Evolutionary conservation across 2,329 filamentous ascomycete genomes (phyloP).

Genomic region (Fusarium ramigenum): DNA sequence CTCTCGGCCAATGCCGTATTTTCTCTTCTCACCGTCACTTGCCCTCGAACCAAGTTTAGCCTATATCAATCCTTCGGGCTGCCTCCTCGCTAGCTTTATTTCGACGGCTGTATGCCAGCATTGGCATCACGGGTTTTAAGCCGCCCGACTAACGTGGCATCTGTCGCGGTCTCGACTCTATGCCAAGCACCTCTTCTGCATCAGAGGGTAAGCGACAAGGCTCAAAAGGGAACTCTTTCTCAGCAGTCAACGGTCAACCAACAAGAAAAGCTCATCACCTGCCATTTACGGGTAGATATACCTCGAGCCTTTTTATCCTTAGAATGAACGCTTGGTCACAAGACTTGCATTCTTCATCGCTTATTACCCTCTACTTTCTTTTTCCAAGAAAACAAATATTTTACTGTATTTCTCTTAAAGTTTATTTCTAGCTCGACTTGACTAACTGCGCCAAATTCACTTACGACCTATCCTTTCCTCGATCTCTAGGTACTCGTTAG

Average conservation of each 20-base stretch:
- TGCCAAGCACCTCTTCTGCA: background rate
- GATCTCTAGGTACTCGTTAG: fast-evolving
- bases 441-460: fast-evolving
- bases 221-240: background rate
- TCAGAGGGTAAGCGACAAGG: fast-evolving
- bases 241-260: fast-evolving
- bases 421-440: too few relatives aligned
- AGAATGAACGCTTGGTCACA: background rate
- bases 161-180: background rate
- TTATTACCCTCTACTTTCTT: too few relatives aligned
- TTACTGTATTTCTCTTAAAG: background rate
- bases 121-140: fast-evolving
- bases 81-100: background rate
- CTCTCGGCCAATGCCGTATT: fast-evolving
- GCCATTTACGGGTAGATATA: background rate
- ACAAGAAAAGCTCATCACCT: background rate
- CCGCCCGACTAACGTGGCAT: background rate
- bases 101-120: background rate
- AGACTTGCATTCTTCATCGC: fast-evolving
- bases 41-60: background rate
- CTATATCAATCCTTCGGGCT: background rate
- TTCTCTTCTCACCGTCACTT: background rate
- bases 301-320: background rate
- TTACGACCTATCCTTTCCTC: background rate
- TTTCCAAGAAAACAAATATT: background rate